Evolutionary conservation across 192 early-diverging fungal species (phyloP).

Genomic region (Powellomyces hirtus): DNA sequence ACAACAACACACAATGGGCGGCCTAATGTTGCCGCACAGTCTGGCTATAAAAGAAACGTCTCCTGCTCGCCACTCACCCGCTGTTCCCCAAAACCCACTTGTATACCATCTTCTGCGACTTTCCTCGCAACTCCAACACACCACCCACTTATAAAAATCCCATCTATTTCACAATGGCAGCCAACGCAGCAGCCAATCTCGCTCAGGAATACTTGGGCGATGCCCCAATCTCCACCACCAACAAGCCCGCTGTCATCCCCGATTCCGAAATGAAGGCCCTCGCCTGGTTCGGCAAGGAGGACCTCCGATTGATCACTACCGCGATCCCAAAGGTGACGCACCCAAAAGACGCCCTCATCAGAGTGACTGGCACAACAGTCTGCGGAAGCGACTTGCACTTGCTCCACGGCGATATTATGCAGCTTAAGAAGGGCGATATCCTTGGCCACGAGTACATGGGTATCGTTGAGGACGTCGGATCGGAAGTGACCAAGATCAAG

Average conservation of each 20-base stretch:
- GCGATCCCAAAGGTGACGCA: slow-evolving; percentile 48
- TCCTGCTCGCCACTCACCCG: background rate
- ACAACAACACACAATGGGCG: too few species aligned
- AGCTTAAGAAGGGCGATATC: slow-evolving; percentile 42
- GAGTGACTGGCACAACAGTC: slow-evolving; percentile 41
- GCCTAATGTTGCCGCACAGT: too few species aligned
- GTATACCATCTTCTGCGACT: background rate
- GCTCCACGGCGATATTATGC: slow-evolving; percentile 39
- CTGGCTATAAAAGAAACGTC: too few species aligned
- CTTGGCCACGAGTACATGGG: slow-evolving; percentile 59
- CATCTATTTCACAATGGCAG: slow-evolving; percentile 9
- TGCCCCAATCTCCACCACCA: slow-evolving; percentile 9
- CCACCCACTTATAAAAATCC: too few species aligned
- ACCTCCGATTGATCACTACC: slow-evolving; percentile 18
- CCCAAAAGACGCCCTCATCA: slow-evolving; percentile 38
- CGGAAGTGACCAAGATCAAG: slow-evolving; percentile 42
- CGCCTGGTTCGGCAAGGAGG: slow-evolving; percentile 30
- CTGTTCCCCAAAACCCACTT: background rate
- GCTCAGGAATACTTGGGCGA: slow-evolving; percentile 14
- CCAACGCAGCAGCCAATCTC: slow-evolving; percentile 19
- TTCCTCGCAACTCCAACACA: background rate
- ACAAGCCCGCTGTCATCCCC: background rate
- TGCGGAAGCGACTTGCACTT: slow-evolving; percentile 57
- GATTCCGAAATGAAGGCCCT: slow-evolving; percentile 20
- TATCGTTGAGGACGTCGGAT: slow-evolving; percentile 49